A percentile compares a stretch with the other conserved stretches of the same genome.
phyloP scores from a whole-genome alignment of 2,329 filamentous ascomycete genomes.

The Sordariomycetes sp. region DNA sequence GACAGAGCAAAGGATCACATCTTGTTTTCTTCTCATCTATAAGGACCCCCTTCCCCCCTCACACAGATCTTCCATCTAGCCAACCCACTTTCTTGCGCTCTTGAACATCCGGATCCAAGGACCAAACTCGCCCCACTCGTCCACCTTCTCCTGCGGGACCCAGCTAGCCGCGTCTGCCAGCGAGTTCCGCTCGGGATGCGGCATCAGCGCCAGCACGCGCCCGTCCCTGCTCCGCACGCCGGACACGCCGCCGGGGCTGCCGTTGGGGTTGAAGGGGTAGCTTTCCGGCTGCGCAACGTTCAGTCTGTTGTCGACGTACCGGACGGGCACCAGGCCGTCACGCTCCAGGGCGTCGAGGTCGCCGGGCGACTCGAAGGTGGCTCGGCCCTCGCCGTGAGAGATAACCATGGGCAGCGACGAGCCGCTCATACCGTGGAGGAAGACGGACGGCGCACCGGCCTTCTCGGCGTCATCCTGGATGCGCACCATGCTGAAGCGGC shows the following conservation, averaged over 20 bases:
- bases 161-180: slow-evolving; percentile 71
- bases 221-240: slow-evolving; percentile 70
- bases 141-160: slow-evolving; percentile 44
- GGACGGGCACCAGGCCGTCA: slow-evolving; percentile 58
- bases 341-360: slow-evolving; percentile 45
- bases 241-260: slow-evolving; percentile 70
- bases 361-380: slow-evolving; percentile 50
- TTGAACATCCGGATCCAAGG: slow-evolving; percentile 82
- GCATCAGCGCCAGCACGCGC: slow-evolving; percentile 81
- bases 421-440: slow-evolving; percentile 80
- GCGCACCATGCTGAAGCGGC: slow-evolving; percentile 70
- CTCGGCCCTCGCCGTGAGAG: slow-evolving; percentile 85
- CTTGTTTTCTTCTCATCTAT: background rate
- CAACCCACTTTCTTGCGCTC: slow-evolving; percentile 82
- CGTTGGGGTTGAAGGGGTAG: slow-evolving; percentile 85
- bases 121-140: slow-evolving; percentile 69
- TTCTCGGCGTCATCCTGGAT: slow-evolving; percentile 31
- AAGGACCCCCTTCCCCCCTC: background rate
- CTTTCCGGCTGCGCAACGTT: slow-evolving; percentile 44
- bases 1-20: background rate
- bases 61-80: slow-evolving; percentile 23
- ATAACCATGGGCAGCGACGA: slow-evolving; percentile 76
- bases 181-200: slow-evolving; percentile 84
- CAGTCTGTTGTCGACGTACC: slow-evolving; percentile 72
- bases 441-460: slow-evolving; percentile 54